These are phyloP conservation scores for Thelonectria blattea DNA, from an alignment of 2,329 filamentous ascomycete genomes.

Conservation along the genomic window DNA sequence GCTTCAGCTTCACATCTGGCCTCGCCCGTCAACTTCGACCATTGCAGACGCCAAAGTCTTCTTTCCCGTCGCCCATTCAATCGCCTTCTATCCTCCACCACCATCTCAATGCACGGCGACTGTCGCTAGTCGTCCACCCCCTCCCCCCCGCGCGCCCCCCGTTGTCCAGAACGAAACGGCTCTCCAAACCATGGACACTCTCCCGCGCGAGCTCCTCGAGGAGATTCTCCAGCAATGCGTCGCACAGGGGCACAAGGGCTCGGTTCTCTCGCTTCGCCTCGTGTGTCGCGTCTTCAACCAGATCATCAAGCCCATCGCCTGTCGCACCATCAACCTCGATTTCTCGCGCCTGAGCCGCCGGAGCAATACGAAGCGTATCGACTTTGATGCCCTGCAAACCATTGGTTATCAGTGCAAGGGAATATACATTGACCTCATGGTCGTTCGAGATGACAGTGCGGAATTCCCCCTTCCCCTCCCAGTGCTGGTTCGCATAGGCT, in stretches of 20 bases:
- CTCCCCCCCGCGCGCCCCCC: too few relatives aligned
- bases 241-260: slow-evolving; percentile 51
- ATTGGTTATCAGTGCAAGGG: slow-evolving; percentile 56
- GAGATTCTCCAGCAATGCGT: slow-evolving; percentile 53
- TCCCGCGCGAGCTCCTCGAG: slow-evolving; percentile 56
- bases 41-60: background rate
- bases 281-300: slow-evolving; percentile 58
- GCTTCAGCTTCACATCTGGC: too few relatives aligned
- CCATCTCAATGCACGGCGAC: slow-evolving; percentile 19
- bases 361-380: slow-evolving; percentile 42
- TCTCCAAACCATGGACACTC: slow-evolving; percentile 48
- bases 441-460: slow-evolving; percentile 58
- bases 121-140: slow-evolving; percentile 11
- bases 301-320: slow-evolving; percentile 52
- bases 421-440: slow-evolving; percentile 59
- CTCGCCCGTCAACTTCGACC: background rate
- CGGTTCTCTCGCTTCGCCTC: slow-evolving; percentile 51
- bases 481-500: slow-evolving; percentile 4
- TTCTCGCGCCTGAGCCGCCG: slow-evolving; percentile 54
- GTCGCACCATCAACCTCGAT: slow-evolving; percentile 56
- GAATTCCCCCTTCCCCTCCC: background rate
- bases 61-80: too few relatives aligned
- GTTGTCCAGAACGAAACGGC: slow-evolving; percentile 3
- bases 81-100: too few relatives aligned
- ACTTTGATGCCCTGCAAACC: slow-evolving; percentile 50